These are phyloP conservation scores for Trypanosoma boissoni DNA, from an alignment of 208 protist genomes.

Conservation along the genomic window DNA sequence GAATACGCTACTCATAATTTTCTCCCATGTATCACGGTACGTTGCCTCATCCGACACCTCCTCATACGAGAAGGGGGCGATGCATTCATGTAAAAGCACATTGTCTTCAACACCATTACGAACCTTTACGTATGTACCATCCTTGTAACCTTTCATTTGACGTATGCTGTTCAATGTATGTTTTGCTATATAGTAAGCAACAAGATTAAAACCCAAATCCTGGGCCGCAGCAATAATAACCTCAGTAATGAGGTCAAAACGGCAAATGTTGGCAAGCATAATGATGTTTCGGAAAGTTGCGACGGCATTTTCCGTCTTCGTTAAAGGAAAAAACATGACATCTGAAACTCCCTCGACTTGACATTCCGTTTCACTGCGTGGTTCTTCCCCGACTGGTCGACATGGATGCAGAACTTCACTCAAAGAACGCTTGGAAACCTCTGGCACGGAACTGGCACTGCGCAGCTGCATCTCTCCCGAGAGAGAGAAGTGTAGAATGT, in stretches of 20 bases:
- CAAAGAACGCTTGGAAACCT: conserved; percentile 22
- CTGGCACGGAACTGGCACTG: conserved; percentile 23
- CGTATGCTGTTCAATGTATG: conserved; percentile 90
- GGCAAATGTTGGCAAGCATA: conserved; percentile 66
- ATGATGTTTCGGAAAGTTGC: conserved; percentile 88
- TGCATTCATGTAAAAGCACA: conserved; percentile 84
- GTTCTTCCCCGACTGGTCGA: conserved; percentile 6
- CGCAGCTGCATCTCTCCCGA: conserved; percentile 79
- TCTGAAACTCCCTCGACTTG: conserved; percentile 33
- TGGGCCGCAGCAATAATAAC: conserved; percentile 66
- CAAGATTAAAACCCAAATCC: conserved; percentile 85
- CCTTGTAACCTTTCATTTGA: conserved; percentile 87
- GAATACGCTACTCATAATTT: conserved; percentile 81
- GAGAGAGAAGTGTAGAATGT: conserved; percentile 91
- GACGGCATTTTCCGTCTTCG: conserved; percentile 68
- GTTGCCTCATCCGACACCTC: conserved; percentile 51
- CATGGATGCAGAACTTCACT: conserved; percentile 23
- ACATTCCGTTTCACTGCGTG: conserved; percentile 9
- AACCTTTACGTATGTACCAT: conserved; percentile 87
- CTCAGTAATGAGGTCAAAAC: conserved; percentile 83
- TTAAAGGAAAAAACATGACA: conserved; percentile 67
- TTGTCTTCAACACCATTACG: conserved; percentile 89
- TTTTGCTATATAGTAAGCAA: conserved; percentile 91
- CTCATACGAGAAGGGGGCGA: conserved; percentile 54
- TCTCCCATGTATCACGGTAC: conserved; percentile 51